Evolutionary conservation across 768 basidiomycete species (phyloP).

Genomic region (Pholiota molesta): DNA sequence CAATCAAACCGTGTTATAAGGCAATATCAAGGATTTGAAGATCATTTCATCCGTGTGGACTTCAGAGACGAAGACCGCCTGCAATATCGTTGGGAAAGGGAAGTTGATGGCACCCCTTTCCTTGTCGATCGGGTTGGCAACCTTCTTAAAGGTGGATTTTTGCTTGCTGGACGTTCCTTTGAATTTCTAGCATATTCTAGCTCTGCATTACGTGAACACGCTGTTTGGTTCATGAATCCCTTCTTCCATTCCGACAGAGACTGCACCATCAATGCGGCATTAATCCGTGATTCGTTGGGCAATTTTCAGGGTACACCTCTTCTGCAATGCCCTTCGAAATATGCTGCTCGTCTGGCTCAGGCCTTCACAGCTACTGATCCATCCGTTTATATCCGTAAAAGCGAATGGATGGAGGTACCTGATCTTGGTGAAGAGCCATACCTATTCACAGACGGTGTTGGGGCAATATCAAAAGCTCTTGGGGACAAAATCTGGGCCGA

Average conservation of each 20-base stretch:
- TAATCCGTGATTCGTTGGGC: conserved; percentile 66
- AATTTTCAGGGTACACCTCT: conserved; percentile 58
- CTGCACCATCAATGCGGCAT: conserved; percentile 48
- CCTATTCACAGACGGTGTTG: conserved; percentile 77
- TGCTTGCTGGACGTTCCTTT: conserved; percentile 70
- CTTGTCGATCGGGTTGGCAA: conserved; percentile 61
- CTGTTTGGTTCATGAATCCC: conserved; percentile 80
- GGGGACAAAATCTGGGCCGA: conserved; percentile 61
- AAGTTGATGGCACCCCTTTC: conserved; percentile 60
- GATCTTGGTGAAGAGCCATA: conserved; percentile 51
- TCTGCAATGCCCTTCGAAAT: conserved; percentile 69
- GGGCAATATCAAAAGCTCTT: conserved; percentile 70
- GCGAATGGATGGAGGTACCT: conserved; percentile 65
- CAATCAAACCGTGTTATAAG: conserved; percentile 86
- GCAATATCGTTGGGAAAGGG: conserved; percentile 71
- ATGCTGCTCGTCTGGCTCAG: conserved; percentile 81
- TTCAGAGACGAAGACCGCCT: conserved; percentile 84
- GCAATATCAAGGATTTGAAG: conserved; percentile 56
- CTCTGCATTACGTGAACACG: conserved; percentile 77
- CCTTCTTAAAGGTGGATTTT: conserved; percentile 64
- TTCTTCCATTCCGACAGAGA: conserved; percentile 48
- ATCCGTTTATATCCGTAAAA: conserved; percentile 55
- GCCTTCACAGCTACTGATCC: conserved; percentile 84
- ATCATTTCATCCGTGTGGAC: conserved; percentile 80
- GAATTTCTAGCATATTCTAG: conserved; percentile 84